Evolutionary conservation across 257 asterid species (phyloP).

Genomic region (Solanum tarijense): DNA sequence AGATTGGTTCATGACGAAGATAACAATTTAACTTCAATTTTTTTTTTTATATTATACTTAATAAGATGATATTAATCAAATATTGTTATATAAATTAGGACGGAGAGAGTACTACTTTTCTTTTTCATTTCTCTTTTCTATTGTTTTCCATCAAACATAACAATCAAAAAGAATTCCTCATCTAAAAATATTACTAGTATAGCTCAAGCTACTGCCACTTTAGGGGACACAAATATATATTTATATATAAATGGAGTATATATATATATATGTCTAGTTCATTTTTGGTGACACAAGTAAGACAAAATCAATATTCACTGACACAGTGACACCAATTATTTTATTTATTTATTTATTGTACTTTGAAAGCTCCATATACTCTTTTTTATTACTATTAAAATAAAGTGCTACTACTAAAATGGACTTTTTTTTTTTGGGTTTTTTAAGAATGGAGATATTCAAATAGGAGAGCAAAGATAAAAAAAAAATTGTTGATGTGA

Average conservation of each 20-base stretch:
- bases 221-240: neutral
- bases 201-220: neutral
- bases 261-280: neutral
- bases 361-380: neutral
- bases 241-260: too few relatives aligned
- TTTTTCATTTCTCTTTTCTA: neutral
- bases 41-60: too few relatives aligned
- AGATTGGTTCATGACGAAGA: neutral
- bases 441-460: neutral
- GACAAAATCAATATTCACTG: conserved; percentile 1
- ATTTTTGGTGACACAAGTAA: neutral
- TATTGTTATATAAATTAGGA: neutral
- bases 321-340: neutral
- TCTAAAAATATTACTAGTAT: neutral
- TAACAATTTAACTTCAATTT: too few relatives aligned
- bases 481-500: neutral
- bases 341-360: neutral
- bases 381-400: neutral
- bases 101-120: neutral
- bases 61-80: too few relatives aligned
- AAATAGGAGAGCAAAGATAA: neutral
- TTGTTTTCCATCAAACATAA: neutral
- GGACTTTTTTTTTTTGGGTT: neutral
- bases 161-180: neutral
- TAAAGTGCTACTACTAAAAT: neutral